phyloP scores from a whole-genome alignment of 2,329 filamentous ascomycete genomes.

The Neopestalotiopsis rosae region DNA sequence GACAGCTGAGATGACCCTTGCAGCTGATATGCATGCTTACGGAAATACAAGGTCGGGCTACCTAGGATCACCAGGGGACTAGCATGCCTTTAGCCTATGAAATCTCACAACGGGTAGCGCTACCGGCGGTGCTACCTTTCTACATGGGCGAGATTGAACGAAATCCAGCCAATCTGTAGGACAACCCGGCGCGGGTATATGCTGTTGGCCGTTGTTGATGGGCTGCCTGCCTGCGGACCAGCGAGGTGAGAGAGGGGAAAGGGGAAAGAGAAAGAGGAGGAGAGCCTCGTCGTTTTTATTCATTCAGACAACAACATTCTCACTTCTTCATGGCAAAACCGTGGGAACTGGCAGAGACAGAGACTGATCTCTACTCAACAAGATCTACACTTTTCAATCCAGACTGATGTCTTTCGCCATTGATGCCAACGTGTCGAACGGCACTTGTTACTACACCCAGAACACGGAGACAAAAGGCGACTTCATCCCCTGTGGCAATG shows the following conservation, averaged over 20 bases:
- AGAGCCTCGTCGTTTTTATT: background rate
- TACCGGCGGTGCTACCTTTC: background rate
- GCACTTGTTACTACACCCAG: constrained; percentile 21
- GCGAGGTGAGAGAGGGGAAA: background rate
- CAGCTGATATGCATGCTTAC: constrained; percentile 13
- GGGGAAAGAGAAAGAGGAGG: too few relatives aligned
- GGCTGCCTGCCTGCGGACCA: background rate
- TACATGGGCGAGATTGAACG: background rate
- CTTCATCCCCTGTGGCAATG: constrained; percentile 21
- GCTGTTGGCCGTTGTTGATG: background rate
- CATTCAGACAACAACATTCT: background rate
- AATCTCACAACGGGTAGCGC: background rate
- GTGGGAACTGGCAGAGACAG: background rate
- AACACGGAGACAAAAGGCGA: constrained; percentile 15
- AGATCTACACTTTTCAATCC: background rate
- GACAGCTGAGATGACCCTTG: constrained; percentile 11
- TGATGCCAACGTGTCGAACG: constrained; percentile 19
- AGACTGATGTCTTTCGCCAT: background rate
- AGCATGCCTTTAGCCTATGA: background rate
- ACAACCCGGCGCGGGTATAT: background rate
- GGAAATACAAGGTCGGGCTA: background rate
- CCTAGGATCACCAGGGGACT: background rate
- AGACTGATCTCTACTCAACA: background rate
- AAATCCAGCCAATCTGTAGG: background rate
- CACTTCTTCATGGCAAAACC: background rate